Evolutionary conservation across 306 rosid species (phyloP).

Genomic region (Quercus bicolor): DNA sequence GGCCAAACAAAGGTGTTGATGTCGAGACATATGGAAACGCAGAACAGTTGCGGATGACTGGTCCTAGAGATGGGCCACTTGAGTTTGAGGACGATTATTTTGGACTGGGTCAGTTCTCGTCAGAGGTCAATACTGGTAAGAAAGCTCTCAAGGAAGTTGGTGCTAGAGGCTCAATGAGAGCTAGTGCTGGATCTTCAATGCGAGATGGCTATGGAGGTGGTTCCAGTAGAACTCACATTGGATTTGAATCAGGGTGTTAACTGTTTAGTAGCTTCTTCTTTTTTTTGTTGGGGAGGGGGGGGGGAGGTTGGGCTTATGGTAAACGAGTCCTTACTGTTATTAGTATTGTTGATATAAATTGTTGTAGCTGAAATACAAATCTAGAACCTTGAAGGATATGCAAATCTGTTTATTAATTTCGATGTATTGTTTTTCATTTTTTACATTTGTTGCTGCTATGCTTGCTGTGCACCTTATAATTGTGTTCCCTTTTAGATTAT

Average conservation of each 20-base stretch:
- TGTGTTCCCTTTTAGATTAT: too few relatives aligned
- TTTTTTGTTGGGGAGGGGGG: too few relatives aligned
- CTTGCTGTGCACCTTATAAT: not conserved
- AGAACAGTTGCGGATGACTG: conserved; percentile 82
- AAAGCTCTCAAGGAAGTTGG: conserved; percentile 77
- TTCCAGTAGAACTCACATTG: conserved; percentile 71
- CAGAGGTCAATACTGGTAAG: conserved; percentile 75
- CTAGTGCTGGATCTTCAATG: conserved; percentile 79
- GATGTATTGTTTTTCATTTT: too few relatives aligned
- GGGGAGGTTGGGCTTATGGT: not conserved
- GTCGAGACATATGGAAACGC: conserved; percentile 74
- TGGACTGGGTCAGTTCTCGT: conserved; percentile 84
- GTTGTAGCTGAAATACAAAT: too few relatives aligned
- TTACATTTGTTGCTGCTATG: not conserved
- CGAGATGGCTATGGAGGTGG: conserved; percentile 73
- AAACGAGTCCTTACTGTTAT: too few relatives aligned
- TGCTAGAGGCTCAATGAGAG: conserved; percentile 79
- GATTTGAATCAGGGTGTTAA: conserved; percentile 75
- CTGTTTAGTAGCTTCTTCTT: not conserved
- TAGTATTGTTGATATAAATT: too few relatives aligned
- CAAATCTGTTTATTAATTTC: not conserved
- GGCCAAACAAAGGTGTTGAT: conserved; percentile 83
- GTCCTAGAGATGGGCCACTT: conserved; percentile 72
- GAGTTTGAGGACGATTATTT: conserved; percentile 94
- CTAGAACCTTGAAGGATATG: too few relatives aligned